Evolutionary conservation across 352 stramenopile species (phyloP).

Genomic region (Thalassiosira gravida): DNA sequence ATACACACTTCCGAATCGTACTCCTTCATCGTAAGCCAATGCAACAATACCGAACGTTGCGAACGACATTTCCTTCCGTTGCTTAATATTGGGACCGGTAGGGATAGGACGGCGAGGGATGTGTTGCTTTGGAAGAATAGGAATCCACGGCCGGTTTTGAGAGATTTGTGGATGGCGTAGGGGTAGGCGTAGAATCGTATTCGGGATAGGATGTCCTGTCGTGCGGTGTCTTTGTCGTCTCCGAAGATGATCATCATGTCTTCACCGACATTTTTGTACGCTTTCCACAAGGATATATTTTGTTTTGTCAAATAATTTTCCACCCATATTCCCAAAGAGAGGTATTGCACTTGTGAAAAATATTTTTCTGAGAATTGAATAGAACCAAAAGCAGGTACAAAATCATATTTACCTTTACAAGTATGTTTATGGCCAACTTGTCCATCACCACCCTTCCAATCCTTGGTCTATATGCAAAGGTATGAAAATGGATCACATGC

Average conservation of each 20-base stretch:
- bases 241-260: conserved; percentile 63
- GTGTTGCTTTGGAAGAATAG: conserved; percentile 79
- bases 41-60: conserved; percentile 70
- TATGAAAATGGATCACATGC: too few relatives aligned
- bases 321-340: too few relatives aligned
- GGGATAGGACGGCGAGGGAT: conserved; percentile 71
- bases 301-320: too few relatives aligned
- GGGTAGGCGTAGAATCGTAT: conserved; percentile 82
- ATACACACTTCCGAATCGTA: conserved; percentile 79
- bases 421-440: too few relatives aligned
- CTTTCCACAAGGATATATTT: too few relatives aligned
- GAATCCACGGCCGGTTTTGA: conserved; percentile 67
- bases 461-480: too few relatives aligned
- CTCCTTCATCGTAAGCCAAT: conserved; percentile 83
- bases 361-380: too few relatives aligned
- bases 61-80: conserved; percentile 56
- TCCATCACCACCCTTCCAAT: too few relatives aligned
- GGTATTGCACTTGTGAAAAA: too few relatives aligned
- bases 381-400: too few relatives aligned
- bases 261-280: conserved; percentile 61
- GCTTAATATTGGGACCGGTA: conserved; percentile 58
- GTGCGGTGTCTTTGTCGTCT: conserved; percentile 60
- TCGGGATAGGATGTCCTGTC: conserved; percentile 70
- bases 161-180: conserved; percentile 72
- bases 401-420: too few relatives aligned